phyloP scores from a whole-genome alignment of 2,329 filamentous ascomycete genomes.

The Neofusicoccum sp. region DNA sequence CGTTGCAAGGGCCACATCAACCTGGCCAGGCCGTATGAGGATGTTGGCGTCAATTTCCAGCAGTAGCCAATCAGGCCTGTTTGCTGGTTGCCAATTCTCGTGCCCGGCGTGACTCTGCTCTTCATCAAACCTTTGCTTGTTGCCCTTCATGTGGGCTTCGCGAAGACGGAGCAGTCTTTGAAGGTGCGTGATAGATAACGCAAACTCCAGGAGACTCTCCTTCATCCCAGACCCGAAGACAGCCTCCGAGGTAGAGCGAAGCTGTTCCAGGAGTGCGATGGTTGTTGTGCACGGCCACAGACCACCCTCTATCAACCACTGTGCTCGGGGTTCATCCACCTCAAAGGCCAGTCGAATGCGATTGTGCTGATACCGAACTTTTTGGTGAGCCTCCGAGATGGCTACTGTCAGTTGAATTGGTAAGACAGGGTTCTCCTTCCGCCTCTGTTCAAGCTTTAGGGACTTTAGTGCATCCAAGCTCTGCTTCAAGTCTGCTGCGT shows the following conservation, averaged over 20 bases:
- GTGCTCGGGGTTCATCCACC: conserved; percentile 5
- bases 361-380: not conserved
- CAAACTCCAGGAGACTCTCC: conserved; percentile 48
- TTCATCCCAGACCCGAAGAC: conserved; percentile 43
- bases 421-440: not conserved
- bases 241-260: conserved; percentile 41
- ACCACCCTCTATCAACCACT: conserved; percentile 30
- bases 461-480: conserved; percentile 11
- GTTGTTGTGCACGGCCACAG: conserved; percentile 12
- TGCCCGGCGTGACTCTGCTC: conserved; percentile 56
- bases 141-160: conserved; percentile 32
- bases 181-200: conserved; percentile 45
- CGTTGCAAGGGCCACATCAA: conserved; percentile 64
- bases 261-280: conserved; percentile 47
- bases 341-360: not conserved
- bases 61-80: conserved; percentile 65
- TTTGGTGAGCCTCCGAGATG: not conserved
- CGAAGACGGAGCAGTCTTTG: conserved; percentile 52
- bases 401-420: not conserved
- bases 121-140: conserved; percentile 36
- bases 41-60: conserved; percentile 68
- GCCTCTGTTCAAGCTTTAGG: not conserved
- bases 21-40: conserved; percentile 63
- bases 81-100: conserved; percentile 56
- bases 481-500: conserved; percentile 1